Base-by-base conservation (phyloP, 257 asterid species). In the Linderniella brevidens region DNA sequence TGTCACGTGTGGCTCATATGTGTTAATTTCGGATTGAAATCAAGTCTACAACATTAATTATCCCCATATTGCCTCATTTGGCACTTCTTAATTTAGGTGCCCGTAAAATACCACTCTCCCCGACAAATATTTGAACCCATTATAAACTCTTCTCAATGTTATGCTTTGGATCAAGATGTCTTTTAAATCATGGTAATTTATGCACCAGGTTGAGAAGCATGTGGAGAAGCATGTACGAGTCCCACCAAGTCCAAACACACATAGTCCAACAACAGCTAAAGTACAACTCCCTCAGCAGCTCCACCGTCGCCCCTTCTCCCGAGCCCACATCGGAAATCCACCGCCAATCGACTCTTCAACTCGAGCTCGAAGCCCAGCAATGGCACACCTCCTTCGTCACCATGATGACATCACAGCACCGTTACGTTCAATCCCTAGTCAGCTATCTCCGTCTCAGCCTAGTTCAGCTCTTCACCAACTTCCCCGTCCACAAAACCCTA, bases 161-260 rank as follows among this genome's bases (percentile, higher is more conserved):
- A 45, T 9, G 16, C 19, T 45, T 25, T 45, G 17, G 49, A 19
- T 15, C 49, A 8, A 42, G 17, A 42, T 42, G 13, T 16, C 15
- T 44, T 41, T 13, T 11, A 18, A 32, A 48, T 6, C 32, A 25
- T 25, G 13, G 1, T 19, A 18, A 17, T 10, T n/a, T 45, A 14
- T 41, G 54, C 50, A 48, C 18, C 61, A 87, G 97, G 63, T 72
- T 76, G 58, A 77, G 69, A 74, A 61, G 74, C 57, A 80, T 87
- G 95, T 87, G 97, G 97, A 76, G 95, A 72, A 87, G 93, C 78
- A 87, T 83, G 97, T 80, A 87, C 8, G 97, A 87, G 57, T 76
- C 74, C 69, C 97, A 87, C 65, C 97, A 83, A 41, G 95, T 83
- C 43, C 97, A 87, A 51, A 78, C 83, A 3, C 93, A 80, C 80